These are phyloP conservation scores for Coemansia biformis DNA, from an alignment of 192 early-diverging fungal genomes.

Conservation along the genomic window DNA sequence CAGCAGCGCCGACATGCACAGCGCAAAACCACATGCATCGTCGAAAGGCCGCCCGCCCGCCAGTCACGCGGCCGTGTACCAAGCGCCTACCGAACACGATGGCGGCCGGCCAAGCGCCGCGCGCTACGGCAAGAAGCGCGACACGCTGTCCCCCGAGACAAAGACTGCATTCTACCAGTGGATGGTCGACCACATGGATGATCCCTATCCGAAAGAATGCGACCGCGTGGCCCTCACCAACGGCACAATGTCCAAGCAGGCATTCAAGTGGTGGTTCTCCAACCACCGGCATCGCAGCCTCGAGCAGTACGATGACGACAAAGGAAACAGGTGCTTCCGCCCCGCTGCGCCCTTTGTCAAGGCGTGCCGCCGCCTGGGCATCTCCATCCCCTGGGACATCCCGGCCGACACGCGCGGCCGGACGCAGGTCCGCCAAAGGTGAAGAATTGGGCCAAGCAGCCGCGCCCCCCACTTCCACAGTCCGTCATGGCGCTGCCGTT, in stretches of 20 bases:
- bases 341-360: conserved; percentile 22
- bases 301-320: neutral
- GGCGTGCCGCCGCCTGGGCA: conserved; percentile 12
- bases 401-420: conserved; percentile 9
- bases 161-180: conserved; percentile 14
- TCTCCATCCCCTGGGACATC: conserved; percentile 17
- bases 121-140: conserved; percentile 5
- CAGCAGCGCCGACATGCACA: no score
- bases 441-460: no score
- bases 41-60: no score
- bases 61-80: no score
- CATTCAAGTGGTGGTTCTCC: conserved; percentile 45
- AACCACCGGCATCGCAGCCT: conserved; percentile 40
- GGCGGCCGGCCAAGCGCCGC: no score
- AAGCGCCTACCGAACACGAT: no score
- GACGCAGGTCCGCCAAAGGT: no score
- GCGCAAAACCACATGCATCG: no score
- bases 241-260: conserved; percentile 10
- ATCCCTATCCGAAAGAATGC: conserved; percentile 26
- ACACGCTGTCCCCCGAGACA: conserved; percentile 12
- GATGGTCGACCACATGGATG: conserved; percentile 21
- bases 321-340: conserved; percentile 12
- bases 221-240: conserved; percentile 9
- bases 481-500: no score
- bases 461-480: no score